phyloP scores from a whole-genome alignment of 345 rosid genomes.

The Arabidopsis thaliana region TAIR10.1 NC_003070.9:27694501-27695000 shows the following conservation, averaged over 20 bases:
- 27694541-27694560: slow-evolving; percentile 55
- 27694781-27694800: slow-evolving; percentile 92
- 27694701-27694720: slow-evolving; percentile 53
- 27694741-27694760: slow-evolving; percentile 53
- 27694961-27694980: slow-evolving; percentile 59
- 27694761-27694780: slow-evolving; percentile 73
- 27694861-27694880: slow-evolving; percentile 92
- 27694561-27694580: slow-evolving; percentile 41
- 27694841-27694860: slow-evolving; percentile 99
- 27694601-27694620: slow-evolving; percentile 44
- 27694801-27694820: slow-evolving; percentile 91
- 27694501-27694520: slow-evolving; percentile 75
- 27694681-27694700: slow-evolving; percentile 43
- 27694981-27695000: slow-evolving; percentile 39
- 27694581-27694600: slow-evolving; percentile 44
- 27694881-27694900: slow-evolving; percentile 89
- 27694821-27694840: slow-evolving; percentile 87
- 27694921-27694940: slow-evolving; percentile 99
- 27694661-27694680: slow-evolving; percentile 35
- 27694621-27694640: slow-evolving; percentile 67
- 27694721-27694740: slow-evolving; percentile 49
- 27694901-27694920: slow-evolving; percentile 90
- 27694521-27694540: slow-evolving; percentile 43
- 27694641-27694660: slow-evolving; percentile 44
- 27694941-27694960: slow-evolving; percentile 63